Conservation (phyloP, 331 rosid species). For the Malus hybrid region DNA sequence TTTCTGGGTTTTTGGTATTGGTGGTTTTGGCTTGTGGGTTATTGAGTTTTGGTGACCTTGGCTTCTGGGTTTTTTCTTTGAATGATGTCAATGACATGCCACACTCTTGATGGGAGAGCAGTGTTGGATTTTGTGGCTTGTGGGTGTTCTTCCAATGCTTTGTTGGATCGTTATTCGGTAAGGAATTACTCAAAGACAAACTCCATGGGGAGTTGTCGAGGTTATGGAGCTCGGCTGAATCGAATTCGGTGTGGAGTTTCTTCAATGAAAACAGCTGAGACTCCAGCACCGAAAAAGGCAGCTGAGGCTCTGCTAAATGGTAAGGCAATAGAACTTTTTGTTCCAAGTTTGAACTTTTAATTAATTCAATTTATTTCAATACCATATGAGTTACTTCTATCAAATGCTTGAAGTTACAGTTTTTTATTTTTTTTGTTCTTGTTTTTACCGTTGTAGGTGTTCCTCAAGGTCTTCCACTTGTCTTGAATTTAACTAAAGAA, state of each 20-base stretch:
- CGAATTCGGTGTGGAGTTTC: constrained; percentile 53
- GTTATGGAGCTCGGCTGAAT: constrained; percentile 34
- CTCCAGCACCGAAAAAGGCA: constrained; percentile 40
- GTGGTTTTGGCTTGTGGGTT: constrained; percentile 34
- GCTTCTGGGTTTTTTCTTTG: constrained; percentile 34
- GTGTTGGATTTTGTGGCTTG: constrained; percentile 52
- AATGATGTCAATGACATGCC: constrained; percentile 76
- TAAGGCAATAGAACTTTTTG: constrained; percentile 19
- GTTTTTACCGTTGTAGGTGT: constrained; percentile 17
- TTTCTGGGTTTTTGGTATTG: constrained; percentile 35
- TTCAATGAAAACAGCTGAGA: constrained; percentile 52
- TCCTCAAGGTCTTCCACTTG: constrained; percentile 42
- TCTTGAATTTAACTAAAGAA: constrained; percentile 46
- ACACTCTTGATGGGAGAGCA: constrained; percentile 57
- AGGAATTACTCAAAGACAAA: constrained; percentile 38
- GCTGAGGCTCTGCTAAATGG: constrained; percentile 47
- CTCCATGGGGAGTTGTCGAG: constrained; percentile 32
- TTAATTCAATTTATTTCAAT: not conserved
- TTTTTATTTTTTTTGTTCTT: too few relatives aligned
- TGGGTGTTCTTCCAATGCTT: constrained; percentile 77
- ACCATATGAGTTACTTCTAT: not conserved
- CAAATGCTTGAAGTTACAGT: not conserved
- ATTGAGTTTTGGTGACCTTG: constrained; percentile 15
- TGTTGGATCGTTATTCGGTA: constrained; percentile 40
- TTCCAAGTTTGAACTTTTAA: not conserved